A percentile compares a stretch with the other conserved stretches of the same genome.
Evolutionary conservation across 1,139 yeast species (phyloP).

Genomic region (Hyphopichia khmerensis): DNA sequence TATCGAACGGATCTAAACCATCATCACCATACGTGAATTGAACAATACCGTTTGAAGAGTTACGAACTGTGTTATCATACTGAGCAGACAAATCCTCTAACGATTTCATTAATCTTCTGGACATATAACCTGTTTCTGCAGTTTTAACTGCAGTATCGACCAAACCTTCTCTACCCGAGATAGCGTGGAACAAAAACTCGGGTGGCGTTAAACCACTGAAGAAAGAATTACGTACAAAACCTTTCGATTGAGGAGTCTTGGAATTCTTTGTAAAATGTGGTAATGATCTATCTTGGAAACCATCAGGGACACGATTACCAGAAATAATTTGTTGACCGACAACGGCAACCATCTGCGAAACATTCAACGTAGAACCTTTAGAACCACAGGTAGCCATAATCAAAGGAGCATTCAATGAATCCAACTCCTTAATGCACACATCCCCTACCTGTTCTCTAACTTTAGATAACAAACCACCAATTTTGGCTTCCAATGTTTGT

Average conservation of each 20-base stretch:
- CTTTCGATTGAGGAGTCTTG: constrained; percentile 96
- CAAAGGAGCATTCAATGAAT: constrained; percentile 88
- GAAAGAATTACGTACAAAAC: constrained; percentile 95
- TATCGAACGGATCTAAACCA: constrained; percentile 95
- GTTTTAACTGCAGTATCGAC: constrained; percentile 99
- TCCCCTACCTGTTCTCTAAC: constrained; percentile 99
- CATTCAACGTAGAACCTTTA: constrained; percentile 96
- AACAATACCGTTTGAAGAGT: constrained; percentile 93
- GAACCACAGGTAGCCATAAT: constrained; percentile 99
- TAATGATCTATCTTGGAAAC: constrained; percentile 95
- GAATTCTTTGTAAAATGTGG: constrained; percentile 97
- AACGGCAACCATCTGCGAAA: constrained; percentile 99
- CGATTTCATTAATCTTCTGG: constrained; percentile 97
- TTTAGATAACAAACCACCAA: constrained; percentile 92
- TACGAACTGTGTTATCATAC: constrained; percentile 93
- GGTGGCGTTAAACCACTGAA: constrained; percentile 93
- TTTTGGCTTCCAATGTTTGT: constrained; percentile 95
- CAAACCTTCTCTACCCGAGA: constrained; percentile 98
- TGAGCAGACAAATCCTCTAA: constrained; percentile 92
- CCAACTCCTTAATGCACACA: constrained; percentile 90
- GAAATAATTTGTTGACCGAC: constrained; percentile 99
- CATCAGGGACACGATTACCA: constrained; percentile 99
- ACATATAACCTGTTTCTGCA: constrained; percentile 99
- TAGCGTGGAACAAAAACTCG: constrained; percentile 96
- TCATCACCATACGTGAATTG: constrained; percentile 99